Evolutionary conservation across 352 stramenopile genomes (phyloP).

Genomic region (Blastocystis sp.): DNA sequence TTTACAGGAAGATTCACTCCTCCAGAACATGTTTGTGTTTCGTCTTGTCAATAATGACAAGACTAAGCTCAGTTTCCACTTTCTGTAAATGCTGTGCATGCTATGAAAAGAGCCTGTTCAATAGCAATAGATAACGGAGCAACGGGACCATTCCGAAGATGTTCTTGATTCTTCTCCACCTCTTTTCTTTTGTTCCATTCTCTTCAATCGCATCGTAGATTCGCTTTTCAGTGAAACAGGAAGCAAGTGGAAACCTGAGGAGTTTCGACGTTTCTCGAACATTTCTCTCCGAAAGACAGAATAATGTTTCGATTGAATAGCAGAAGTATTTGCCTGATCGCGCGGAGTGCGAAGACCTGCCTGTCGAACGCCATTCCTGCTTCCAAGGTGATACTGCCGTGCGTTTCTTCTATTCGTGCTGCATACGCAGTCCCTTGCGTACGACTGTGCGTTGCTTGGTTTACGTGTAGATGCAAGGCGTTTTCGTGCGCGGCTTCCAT

Average conservation of each 20-base stretch:
- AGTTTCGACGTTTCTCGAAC: constrained; percentile 66
- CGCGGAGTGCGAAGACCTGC: constrained; percentile 3
- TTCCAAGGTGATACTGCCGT: constrained; percentile 23
- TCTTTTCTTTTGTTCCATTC: too few relatives aligned
- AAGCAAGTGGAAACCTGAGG: constrained; percentile 11
- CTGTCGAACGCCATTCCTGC: not conserved
- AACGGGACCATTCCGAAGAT: too few relatives aligned
- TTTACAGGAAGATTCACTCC: not conserved
- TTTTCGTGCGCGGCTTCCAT: constrained; percentile 8
- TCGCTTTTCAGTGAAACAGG: not conserved
- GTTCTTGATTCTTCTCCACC: too few relatives aligned
- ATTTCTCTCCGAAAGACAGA: not conserved
- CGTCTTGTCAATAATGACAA: constrained; percentile 36
- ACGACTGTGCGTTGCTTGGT: not conserved
- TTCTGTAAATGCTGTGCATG: too few relatives aligned
- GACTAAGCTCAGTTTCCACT: not conserved
- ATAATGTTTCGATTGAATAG: constrained; percentile 46
- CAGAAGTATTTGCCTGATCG: not conserved
- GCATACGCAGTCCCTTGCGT: not conserved
- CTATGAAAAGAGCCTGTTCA: too few relatives aligned
- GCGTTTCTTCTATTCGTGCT: not conserved
- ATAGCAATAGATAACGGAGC: too few relatives aligned
- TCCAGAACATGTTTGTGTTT: constrained; percentile 42
- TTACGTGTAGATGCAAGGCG: constrained; percentile 14
- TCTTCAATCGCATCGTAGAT: too few relatives aligned